phyloP scores from a whole-genome alignment of 768 basidiomycete species.

The Termitomyces sp. region DNA sequence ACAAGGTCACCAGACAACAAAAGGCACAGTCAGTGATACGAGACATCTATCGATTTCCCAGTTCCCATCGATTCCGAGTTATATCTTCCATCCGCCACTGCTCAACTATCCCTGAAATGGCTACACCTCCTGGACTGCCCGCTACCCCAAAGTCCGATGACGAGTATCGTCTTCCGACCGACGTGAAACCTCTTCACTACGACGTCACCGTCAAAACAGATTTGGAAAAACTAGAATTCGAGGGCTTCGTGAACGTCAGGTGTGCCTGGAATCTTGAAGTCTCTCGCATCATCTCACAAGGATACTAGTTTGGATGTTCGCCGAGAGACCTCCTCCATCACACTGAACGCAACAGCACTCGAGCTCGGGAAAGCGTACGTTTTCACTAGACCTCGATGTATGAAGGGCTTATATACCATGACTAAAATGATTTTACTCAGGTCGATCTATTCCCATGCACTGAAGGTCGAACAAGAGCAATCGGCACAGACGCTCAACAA shows the following conservation, averaged over 20 bases:
- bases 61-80: constrained; percentile 6
- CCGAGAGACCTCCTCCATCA: constrained; percentile 55
- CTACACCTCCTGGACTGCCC: constrained; percentile 15
- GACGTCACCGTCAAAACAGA: constrained; percentile 79
- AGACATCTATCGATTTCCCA: constrained; percentile 14
- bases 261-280: constrained; percentile 24
- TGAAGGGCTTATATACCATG: too few species aligned
- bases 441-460: constrained; percentile 51
- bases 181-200: constrained; percentile 73
- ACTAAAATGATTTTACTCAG: constrained; percentile 15
- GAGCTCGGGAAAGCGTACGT: constrained; percentile 51
- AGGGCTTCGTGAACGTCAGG: constrained; percentile 75
- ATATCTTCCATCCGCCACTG: constrained; percentile 14
- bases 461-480: constrained; percentile 43
- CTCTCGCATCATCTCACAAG: not conserved
- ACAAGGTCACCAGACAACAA: constrained; percentile 13
- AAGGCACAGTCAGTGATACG: constrained; percentile 6
- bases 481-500: constrained; percentile 52
- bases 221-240: constrained; percentile 70
- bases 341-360: constrained; percentile 64
- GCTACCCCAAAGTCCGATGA: constrained; percentile 25
- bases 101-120: constrained; percentile 24
- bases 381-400: too few species aligned
- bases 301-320: constrained; percentile 58
- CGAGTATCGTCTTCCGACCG: constrained; percentile 60